Conservation (phyloP, 2,329 filamentous ascomycete species). For the Penicillium glabrum region DNA sequence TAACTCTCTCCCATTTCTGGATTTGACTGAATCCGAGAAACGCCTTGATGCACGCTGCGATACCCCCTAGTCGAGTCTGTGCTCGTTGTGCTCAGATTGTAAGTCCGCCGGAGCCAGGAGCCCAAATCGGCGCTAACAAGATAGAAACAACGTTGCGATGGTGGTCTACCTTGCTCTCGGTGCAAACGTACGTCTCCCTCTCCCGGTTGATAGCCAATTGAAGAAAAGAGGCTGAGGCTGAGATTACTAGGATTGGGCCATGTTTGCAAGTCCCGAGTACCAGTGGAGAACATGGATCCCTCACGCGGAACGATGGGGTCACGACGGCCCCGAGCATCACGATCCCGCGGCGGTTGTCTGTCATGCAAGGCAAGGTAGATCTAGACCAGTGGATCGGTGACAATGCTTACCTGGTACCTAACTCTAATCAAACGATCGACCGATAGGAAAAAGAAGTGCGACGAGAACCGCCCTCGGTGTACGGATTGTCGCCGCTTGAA, state of each 20-base stretch:
- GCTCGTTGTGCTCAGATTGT: conserved; percentile 17
- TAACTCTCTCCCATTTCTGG: background rate
- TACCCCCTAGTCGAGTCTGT: conserved; percentile 11
- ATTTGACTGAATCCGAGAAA: background rate
- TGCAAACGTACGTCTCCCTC: conserved; percentile 20
- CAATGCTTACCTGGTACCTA: conserved; percentile 1
- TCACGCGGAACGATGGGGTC: background rate
- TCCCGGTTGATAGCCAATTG: background rate
- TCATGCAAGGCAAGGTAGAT: conserved; percentile 27
- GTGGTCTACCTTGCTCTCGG: conserved; percentile 23
- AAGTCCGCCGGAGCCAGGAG: background rate
- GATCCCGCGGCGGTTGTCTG: conserved; percentile 27
- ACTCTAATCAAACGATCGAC: background rate
- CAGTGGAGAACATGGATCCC: conserved; percentile 1
- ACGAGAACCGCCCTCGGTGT: conserved; percentile 24
- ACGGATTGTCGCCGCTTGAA: conserved; percentile 28
- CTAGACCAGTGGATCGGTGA: conserved; percentile 3
- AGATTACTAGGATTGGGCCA: conserved; percentile 21
- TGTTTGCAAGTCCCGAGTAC: conserved; percentile 19
- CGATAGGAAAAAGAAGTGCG: conserved; percentile 26
- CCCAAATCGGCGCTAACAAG: background rate
- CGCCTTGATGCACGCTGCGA: background rate
- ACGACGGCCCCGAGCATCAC: conserved; percentile 23
- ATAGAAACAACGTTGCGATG: conserved; percentile 32
- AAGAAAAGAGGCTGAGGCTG: background rate